Percentiles rank a stretch among this genome's conserved stretches.
Evolutionary conservation across 257 asterid genomes (phyloP).

Genomic region (Mitragyna speciosa): DNA sequence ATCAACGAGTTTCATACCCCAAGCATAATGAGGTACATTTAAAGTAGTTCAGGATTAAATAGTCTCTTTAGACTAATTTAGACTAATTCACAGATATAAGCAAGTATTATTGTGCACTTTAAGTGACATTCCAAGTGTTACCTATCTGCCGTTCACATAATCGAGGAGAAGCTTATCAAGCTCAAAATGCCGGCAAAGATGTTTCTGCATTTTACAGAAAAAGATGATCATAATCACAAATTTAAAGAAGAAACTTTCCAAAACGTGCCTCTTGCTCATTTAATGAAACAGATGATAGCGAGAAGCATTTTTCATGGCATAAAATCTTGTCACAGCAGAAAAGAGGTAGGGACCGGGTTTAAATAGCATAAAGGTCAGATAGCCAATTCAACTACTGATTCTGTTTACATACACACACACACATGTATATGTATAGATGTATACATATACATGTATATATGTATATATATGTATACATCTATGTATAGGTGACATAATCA

Average conservation of each 20-base stretch:
- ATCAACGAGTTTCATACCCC: neutral
- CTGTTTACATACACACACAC: too few species aligned
- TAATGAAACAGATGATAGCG: neutral
- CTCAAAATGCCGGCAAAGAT: slow-evolving; percentile 83
- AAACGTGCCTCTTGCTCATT: neutral
- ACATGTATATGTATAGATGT: too few species aligned
- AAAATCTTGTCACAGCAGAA: neutral
- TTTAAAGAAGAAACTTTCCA: neutral
- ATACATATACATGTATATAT: too few species aligned
- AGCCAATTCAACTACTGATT: neutral
- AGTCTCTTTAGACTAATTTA: neutral
- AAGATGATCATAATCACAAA: neutral
- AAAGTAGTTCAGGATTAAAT: neutral
- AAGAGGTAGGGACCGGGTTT: neutral
- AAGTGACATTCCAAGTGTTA: slow-evolving; percentile 7
- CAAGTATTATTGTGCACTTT: neutral
- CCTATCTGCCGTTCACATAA: slow-evolving; percentile 75
- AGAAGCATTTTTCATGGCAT: neutral
- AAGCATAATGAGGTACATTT: neutral
- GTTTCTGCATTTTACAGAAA: slow-evolving; percentile 53
- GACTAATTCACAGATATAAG: neutral
- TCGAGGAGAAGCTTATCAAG: slow-evolving; percentile 82
- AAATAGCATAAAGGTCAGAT: neutral
- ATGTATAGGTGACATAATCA: too few species aligned
- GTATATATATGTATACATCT: too few species aligned